Base-by-base conservation (phyloP, 2,329 filamentous ascomycete species). In the Exophiala aquamarina region DNA sequence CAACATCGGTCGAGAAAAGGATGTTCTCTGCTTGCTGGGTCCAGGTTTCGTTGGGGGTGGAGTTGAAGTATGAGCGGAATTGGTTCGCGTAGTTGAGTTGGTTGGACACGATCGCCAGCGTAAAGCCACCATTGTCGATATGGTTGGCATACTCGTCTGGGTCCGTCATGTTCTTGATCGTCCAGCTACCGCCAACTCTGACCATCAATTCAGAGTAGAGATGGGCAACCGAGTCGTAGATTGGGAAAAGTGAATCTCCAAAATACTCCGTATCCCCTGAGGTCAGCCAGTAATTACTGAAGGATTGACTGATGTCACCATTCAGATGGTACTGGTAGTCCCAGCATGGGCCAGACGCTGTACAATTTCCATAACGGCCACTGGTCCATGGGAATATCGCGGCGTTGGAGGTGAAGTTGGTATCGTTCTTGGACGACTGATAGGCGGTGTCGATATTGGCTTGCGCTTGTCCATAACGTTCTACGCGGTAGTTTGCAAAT, bases 281-380 rank as follows among this genome's bases (percentile, higher is more conserved):
- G 2, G 76, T 73, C 13, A 78, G 70, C 68, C 75, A 82, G 50
- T 84, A 79, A 43, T 84, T 82, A 56, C 78, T 73, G 49, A 84
- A 69, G 1, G 79, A 73, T 21, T 86, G 68, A 0, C 79, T 81
- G 55, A 87, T 86, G 55, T 87, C 84, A 6, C 82, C 81, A 56
- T 87, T 87, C 29, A 87, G 58, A 62, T 87, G 84, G 57, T 87
- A 88, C 61, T 87, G 75, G 55, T 87, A 87, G 62, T 87, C 83
- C 57, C 82, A 84, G 62, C 84, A 87, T 19, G 78, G 74, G 2
- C 78, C 78, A 3, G 77, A 79, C 2, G 71, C 75, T 0, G 84
- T 87, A 58, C 84, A 87, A 58, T 87, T 87, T 2, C 84, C 84
- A 58, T 74, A 83, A 4, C 82, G 68, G 7, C 79, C 83, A 56